Base-by-base conservation (phyloP, 116 monocot genomes). In the Thalassia testudinum region DNA sequence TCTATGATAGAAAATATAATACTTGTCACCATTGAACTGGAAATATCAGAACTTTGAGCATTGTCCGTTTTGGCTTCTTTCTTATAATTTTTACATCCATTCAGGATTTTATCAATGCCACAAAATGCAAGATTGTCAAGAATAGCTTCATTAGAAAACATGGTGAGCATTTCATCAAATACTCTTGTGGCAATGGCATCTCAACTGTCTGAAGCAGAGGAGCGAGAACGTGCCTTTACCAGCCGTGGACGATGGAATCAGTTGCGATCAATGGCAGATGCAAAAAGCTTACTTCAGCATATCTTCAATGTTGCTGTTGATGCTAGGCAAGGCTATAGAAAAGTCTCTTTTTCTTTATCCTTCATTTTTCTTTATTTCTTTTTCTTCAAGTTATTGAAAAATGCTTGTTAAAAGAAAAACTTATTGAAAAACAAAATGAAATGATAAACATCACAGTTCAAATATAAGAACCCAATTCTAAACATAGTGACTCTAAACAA, bases 161-260 rank as follows among this genome's bases (percentile, higher is more conserved):
- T 99, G 97, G 76, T 99, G 54, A 78, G 60, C 55, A 85, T 99
- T 50, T 89, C 97, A 58, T 89, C 97, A 60, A 83, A 80, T 61
- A 66, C 78, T 19, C 77, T 89, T 44, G 77, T 86, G 16, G 97
- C 89, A 17, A 86, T 90, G 82, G 89, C 82, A 73, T 89, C 86
- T 14, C 97, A 99, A 57, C 79, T 99, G 53, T 89, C 90, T 24
- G 90, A 99, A 48, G 97, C 90, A 2, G 97, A 89, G 65, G 90
- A 97, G 51, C 62, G 85, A 50, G 91, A 91, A 49, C 75, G 78
- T 38, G 64, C 71, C 34, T 85, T 91, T 62, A 62, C 71, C 50
- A 66, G 77, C 0, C 82, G 82, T 58, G 85, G 90, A 23, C 72
- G 82, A 20, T 97, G 89, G 90, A 97, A 77, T 65, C 79, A 89